phyloP scores from a whole-genome alignment of 441 rosid species.

The Adansonia madagascariensis region DNA sequence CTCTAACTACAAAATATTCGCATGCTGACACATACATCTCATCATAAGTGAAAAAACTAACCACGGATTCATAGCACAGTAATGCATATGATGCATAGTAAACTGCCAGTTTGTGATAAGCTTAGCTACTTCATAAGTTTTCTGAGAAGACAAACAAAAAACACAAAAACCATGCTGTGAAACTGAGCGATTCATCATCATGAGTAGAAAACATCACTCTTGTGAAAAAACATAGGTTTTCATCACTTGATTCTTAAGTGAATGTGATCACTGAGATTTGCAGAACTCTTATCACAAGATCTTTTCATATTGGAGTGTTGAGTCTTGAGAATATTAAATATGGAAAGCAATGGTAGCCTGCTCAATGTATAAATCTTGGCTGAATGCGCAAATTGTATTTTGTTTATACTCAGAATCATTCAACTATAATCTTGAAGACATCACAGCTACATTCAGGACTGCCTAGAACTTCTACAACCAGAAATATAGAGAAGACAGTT shows the following conservation, averaged over 20 bases:
- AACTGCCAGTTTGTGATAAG: slow-evolving; percentile 3
- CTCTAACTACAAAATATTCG: slow-evolving; percentile 17
- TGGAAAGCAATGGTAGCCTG: slow-evolving; percentile 19
- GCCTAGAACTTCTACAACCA: slow-evolving; percentile 2
- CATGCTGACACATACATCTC: neutral
- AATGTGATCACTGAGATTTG: slow-evolving; percentile 19
- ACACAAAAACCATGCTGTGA: slow-evolving; percentile 9
- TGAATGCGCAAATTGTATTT: slow-evolving; percentile 4
- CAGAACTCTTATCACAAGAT: slow-evolving; percentile 11
- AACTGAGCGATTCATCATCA: slow-evolving; percentile 19
- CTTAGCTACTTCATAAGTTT: slow-evolving; percentile 14
- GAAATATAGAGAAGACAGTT: neutral
- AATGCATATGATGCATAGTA: neutral
- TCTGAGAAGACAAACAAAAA: slow-evolving; percentile 1
- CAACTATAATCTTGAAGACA: neutral
- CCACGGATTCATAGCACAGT: slow-evolving; percentile 7
- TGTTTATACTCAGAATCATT: slow-evolving; percentile 12
- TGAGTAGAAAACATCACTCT: slow-evolving; percentile 22
- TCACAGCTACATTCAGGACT: neutral
- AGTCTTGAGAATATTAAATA: slow-evolving; percentile 11
- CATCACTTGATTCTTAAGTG: slow-evolving; percentile 19
- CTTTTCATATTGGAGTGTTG: slow-evolving; percentile 17
- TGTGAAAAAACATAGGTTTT: neutral
- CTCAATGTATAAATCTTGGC: neutral
- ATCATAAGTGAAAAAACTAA: neutral